These are phyloP conservation scores for Whalleya microplaca DNA, from an alignment of 2,329 filamentous ascomycete species.

Conservation along the genomic window DNA sequence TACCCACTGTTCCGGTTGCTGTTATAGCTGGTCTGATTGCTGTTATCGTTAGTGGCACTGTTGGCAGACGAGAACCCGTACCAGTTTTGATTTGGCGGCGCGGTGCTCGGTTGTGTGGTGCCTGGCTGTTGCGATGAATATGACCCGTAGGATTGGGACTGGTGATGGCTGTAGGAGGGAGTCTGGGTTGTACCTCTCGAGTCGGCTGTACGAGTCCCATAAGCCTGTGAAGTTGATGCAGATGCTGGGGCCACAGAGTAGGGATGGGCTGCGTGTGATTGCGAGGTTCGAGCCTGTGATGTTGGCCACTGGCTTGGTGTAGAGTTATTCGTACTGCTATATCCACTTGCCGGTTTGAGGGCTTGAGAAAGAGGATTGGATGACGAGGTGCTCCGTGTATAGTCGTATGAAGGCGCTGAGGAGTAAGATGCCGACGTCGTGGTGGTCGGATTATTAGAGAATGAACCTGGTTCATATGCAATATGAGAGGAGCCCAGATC, in stretches of 20 bases:
- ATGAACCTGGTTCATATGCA: conserved; percentile 34
- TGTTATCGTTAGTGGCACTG: conserved; percentile 27
- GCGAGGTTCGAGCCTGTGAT: conserved; percentile 26
- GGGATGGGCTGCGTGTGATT: conserved; percentile 21
- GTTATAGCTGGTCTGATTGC: conserved; percentile 26
- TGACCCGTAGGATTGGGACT: conserved; percentile 34
- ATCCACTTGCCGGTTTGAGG: conserved; percentile 25
- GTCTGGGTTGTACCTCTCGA: conserved; percentile 29
- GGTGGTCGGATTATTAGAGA: conserved; percentile 22
- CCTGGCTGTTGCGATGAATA: conserved; percentile 34
- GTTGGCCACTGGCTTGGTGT: conserved; percentile 32
- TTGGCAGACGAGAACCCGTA: conserved; percentile 37
- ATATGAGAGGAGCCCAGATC: conserved; percentile 31
- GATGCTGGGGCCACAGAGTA: conserved; percentile 27
- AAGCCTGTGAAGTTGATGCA: conserved; percentile 26
- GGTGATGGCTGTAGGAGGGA: conserved; percentile 35
- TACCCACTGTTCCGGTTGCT: conserved; percentile 30
- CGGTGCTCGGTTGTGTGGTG: conserved; percentile 30
- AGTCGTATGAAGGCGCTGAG: conserved; percentile 34
- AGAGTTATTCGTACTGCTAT: conserved; percentile 19
- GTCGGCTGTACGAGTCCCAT: conserved; percentile 32
- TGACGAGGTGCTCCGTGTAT: conserved; percentile 26
- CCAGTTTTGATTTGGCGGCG: conserved; percentile 40
- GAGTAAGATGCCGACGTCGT: conserved; percentile 32
- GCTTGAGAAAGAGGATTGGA: conserved; percentile 34